phyloP scores from a whole-genome alignment of 805 yeast species.

The Suhomyces xylopsoci region DNA sequence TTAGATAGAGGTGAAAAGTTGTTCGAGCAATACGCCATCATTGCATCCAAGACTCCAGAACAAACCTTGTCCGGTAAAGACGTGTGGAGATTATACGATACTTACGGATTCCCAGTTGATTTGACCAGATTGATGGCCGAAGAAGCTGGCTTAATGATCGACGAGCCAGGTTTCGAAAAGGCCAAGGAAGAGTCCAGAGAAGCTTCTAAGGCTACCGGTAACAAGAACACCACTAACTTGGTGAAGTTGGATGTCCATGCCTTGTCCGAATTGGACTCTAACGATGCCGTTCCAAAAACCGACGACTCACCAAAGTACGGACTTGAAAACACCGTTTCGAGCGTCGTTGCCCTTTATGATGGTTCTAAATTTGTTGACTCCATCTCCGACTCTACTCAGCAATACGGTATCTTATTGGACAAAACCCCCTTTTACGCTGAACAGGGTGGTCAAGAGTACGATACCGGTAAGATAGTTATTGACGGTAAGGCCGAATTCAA shows the following conservation, averaged over 20 bases:
- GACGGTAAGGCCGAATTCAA: slow-evolving; percentile 86
- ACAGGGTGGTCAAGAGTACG: slow-evolving; percentile 98
- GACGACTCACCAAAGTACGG: slow-evolving; percentile 81
- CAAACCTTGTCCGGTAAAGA: slow-evolving; percentile 86
- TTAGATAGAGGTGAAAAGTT: slow-evolving; percentile 96
- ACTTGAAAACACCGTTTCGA: slow-evolving; percentile 63
- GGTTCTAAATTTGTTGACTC: slow-evolving; percentile 59
- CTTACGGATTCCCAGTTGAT: slow-evolving; percentile 99
- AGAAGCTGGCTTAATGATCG: slow-evolving; percentile 90
- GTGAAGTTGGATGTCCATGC: slow-evolving; percentile 91
- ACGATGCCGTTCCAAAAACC: slow-evolving; percentile 66
- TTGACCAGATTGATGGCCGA: slow-evolving; percentile 98
- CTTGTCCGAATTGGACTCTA: slow-evolving; percentile 63
- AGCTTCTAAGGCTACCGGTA: slow-evolving; percentile 89
- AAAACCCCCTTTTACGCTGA: slow-evolving; percentile 96
- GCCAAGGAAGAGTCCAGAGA: slow-evolving; percentile 88
- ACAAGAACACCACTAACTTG: slow-evolving; percentile 50
- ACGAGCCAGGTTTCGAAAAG: slow-evolving; percentile 86
- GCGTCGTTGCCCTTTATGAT: slow-evolving; percentile 66
- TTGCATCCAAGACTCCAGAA: slow-evolving; percentile 70
- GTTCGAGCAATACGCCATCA: slow-evolving; percentile 87
- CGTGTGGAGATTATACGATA: slow-evolving; percentile 97
- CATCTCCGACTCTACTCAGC: slow-evolving; percentile 38
- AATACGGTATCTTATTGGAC: slow-evolving; percentile 80
- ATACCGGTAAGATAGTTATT: slow-evolving; percentile 87